Conservation (phyloP, 192 early-diverging fungal species). For the Backusella australiensis region DNA sequence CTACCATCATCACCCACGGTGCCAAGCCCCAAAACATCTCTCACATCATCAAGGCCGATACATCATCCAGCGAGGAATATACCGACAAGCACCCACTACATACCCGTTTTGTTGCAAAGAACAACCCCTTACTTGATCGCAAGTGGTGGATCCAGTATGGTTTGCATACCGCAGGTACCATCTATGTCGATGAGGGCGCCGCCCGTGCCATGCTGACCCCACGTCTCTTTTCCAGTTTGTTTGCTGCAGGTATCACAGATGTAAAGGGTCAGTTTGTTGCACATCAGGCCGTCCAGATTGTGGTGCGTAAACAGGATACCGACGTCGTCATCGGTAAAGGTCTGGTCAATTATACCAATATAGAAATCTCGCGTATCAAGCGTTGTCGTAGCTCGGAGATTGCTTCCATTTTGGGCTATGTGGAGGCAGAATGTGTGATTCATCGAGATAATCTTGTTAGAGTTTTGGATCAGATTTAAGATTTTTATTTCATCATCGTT, state of each 20-base stretch:
- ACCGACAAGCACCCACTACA: constrained; percentile 53
- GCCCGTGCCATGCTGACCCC: constrained; percentile 70
- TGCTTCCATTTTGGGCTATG: constrained; percentile 81
- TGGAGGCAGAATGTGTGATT: constrained; percentile 88
- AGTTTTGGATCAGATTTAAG: not conserved
- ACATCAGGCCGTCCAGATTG: constrained; percentile 77
- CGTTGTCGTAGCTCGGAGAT: constrained; percentile 89
- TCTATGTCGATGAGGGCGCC: constrained; percentile 88
- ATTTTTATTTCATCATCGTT: not conserved
- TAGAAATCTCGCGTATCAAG: constrained; percentile 83
- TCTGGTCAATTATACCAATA: constrained; percentile 83
- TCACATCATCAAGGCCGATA: constrained; percentile 62
- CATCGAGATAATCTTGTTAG: constrained; percentile 84
- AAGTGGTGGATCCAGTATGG: constrained; percentile 99
- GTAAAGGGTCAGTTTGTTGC: constrained; percentile 85
- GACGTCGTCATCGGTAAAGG: constrained; percentile 84
- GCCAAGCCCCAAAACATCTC: constrained; percentile 75
- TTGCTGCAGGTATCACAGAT: constrained; percentile 87
- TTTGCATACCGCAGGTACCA: constrained; percentile 78
- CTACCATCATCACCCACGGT: constrained; percentile 85
- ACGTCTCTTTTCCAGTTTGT: constrained; percentile 66
- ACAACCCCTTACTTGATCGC: constrained; percentile 85
- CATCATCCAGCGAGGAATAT: constrained; percentile 26
- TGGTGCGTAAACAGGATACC: constrained; percentile 24
- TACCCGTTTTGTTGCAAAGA: constrained; percentile 86